Evolutionary conservation across 495 filamentous ascomycete species (phyloP).

Genomic region (Gamarada debralockiae): DNA sequence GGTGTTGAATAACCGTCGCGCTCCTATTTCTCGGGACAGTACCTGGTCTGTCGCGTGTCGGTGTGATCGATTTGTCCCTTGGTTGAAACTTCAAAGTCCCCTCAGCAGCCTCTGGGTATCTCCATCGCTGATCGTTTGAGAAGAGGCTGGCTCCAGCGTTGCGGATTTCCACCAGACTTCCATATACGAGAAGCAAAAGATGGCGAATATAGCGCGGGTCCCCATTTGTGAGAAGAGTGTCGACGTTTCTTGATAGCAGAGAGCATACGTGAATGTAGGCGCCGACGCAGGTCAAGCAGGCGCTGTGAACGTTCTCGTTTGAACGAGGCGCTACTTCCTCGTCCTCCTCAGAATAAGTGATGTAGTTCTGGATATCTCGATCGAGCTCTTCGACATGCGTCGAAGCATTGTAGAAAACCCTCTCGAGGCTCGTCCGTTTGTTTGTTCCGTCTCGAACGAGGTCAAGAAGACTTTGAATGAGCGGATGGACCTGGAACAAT

Average conservation of each 20-base stretch:
- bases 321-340: slow-evolving; percentile 45
- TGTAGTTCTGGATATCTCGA: slow-evolving; percentile 63
- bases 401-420: slow-evolving; percentile 73
- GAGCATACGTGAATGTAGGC: slow-evolving; percentile 73
- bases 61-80: slow-evolving; percentile 54
- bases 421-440: slow-evolving; percentile 68
- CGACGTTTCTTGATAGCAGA: slow-evolving; percentile 64
- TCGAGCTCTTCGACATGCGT: slow-evolving; percentile 72
- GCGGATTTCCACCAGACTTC: slow-evolving; percentile 72
- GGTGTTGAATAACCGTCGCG: slow-evolving; percentile 59
- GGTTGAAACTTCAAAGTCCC: slow-evolving; percentile 38
- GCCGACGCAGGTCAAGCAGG: slow-evolving; percentile 66
- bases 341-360: slow-evolving; percentile 46
- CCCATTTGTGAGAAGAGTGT: slow-evolving; percentile 66
- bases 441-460: slow-evolving; percentile 64
- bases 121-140: not conserved
- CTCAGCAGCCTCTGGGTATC: slow-evolving; percentile 7
- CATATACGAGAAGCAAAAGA: slow-evolving; percentile 74
- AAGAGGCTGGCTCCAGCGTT: slow-evolving; percentile 20
- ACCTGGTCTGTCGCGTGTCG: slow-evolving; percentile 53
- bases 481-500: slow-evolving; percentile 73
- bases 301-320: slow-evolving; percentile 62
- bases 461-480: slow-evolving; percentile 67
- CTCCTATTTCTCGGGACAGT: slow-evolving; percentile 50
- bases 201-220: slow-evolving; percentile 79